Conservation (phyloP, 352 stramenopile species). For the Phytophthora colocasiae region DNA sequence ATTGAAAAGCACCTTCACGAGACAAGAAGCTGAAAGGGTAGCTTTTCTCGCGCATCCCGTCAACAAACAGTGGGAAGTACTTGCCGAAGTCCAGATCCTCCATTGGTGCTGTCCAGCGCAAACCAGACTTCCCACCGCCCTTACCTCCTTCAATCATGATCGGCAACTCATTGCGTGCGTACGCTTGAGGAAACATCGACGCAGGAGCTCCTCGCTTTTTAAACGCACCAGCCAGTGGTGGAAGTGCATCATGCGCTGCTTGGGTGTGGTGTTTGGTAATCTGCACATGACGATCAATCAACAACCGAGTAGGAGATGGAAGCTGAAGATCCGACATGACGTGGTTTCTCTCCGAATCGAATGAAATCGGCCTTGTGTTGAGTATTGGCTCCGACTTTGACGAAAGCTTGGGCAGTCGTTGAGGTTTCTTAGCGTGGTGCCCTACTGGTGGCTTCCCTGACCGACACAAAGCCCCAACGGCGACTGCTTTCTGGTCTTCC, state of each 20-base stretch:
- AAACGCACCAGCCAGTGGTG: constrained; percentile 62
- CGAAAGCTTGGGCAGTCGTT: constrained; percentile 53
- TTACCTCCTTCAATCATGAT: constrained; percentile 78
- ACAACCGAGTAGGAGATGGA: constrained; percentile 60
- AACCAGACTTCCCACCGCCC: constrained; percentile 32
- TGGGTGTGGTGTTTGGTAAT: constrained; percentile 51
- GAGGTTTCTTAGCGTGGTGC: constrained; percentile 47
- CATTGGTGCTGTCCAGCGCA: constrained; percentile 68
- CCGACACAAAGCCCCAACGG: constrained; percentile 47
- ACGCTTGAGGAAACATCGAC: constrained; percentile 66
- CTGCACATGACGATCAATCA: constrained; percentile 64
- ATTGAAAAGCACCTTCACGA: constrained; percentile 80
- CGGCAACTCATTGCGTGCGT: constrained; percentile 68
- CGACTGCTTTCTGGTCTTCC: constrained; percentile 52
- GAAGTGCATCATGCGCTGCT: constrained; percentile 41
- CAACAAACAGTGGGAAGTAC: constrained; percentile 93
- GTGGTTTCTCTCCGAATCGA: constrained; percentile 51
- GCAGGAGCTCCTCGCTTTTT: constrained; percentile 49
- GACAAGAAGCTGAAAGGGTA: constrained; percentile 86
- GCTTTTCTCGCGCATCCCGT: constrained; percentile 84
- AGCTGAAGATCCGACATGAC: constrained; percentile 64
- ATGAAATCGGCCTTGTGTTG: constrained; percentile 41
- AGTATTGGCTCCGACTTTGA: constrained; percentile 26
- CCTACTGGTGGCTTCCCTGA: constrained; percentile 15
- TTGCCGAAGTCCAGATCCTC: constrained; percentile 82